These are phyloP conservation scores for Lactifluus subvellereus DNA, from an alignment of 768 basidiomycete genomes.

Conservation along the genomic window DNA sequence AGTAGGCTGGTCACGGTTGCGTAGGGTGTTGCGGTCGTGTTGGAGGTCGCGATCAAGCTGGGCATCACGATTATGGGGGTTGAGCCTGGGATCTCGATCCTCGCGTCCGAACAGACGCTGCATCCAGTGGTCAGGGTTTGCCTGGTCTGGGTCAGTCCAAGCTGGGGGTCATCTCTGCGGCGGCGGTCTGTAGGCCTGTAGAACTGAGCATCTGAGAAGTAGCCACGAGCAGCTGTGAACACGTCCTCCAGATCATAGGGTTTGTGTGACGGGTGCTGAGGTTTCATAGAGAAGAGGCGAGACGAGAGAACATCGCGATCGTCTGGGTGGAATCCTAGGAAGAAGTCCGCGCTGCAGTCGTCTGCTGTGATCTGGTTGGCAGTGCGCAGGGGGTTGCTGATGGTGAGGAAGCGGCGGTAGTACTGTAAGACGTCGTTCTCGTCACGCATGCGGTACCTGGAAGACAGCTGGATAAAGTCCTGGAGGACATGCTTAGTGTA, in stretches of 20 bases:
- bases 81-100: neutral
- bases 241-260: neutral
- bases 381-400: neutral
- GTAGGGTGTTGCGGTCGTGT: neutral
- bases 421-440: neutral
- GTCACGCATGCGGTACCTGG: neutral
- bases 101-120: neutral
- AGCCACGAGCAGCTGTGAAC: neutral
- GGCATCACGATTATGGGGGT: neutral
- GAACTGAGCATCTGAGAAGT: neutral
- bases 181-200: neutral
- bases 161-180: neutral
- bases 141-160: too few relatives aligned
- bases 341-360: neutral
- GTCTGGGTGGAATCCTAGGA: neutral
- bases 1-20: too few relatives aligned
- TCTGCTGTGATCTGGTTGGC: neutral
- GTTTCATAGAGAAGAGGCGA: neutral
- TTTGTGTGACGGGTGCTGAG: neutral
- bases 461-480: neutral
- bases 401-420: neutral
- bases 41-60: neutral
- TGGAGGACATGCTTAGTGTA: neutral
- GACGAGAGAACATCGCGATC: neutral
- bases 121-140: too few relatives aligned